Evolutionary conservation across 139 green algal genomes (phyloP), one percentile per base, ranked within the genome.

Genomic region (Mychonastes homosphaera): DNA sequence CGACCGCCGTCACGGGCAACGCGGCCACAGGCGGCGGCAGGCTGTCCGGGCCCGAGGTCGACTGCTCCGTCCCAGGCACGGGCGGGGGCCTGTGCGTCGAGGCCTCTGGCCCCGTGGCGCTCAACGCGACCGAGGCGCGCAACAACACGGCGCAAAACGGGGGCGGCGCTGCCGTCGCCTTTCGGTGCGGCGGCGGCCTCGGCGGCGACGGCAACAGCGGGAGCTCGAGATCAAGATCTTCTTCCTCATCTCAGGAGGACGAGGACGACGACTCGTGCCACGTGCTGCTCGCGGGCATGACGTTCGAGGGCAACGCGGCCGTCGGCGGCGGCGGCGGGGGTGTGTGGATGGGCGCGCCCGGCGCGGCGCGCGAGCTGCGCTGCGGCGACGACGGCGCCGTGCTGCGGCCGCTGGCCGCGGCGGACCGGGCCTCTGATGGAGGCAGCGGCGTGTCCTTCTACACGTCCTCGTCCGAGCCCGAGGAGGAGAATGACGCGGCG

Each of bases 11-110:
- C 12, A 58, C 40, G 32, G 33, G 33, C 30, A 61, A 60, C 39
- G 16, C 46, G 2, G 60, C 50, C 4, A 35, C 56, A 50, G 34
- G 56, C 2, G 50, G 39, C 9, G 58, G 45, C n/a, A 32, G 45
- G 18, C 15, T 63, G 26, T 28, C n/a, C 23, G 58, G 53, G 35
- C 58, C 58, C 3, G 35, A 57, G 18, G 12, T 65, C 21, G 27
- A 48, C 61, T 62, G 52, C 36, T n/a, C 43, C 3, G 62, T 69
- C 19, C 24, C 51, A 16, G 62, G 62, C 23, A 56, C 53, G 6
- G 62, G 62, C 13, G 62, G 62, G 12, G 62, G 53, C 24, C n/a
- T 69, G 43, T 69, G 62, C 53, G 8, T 69, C 0, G 41, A 56
- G 1, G 56, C 52, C 4, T 28, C 51, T n/a, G 41, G 53, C 3